phyloP scores from a whole-genome alignment of 2,329 filamentous ascomycete genomes.

The Beauveria pseudobassiana region DNA sequence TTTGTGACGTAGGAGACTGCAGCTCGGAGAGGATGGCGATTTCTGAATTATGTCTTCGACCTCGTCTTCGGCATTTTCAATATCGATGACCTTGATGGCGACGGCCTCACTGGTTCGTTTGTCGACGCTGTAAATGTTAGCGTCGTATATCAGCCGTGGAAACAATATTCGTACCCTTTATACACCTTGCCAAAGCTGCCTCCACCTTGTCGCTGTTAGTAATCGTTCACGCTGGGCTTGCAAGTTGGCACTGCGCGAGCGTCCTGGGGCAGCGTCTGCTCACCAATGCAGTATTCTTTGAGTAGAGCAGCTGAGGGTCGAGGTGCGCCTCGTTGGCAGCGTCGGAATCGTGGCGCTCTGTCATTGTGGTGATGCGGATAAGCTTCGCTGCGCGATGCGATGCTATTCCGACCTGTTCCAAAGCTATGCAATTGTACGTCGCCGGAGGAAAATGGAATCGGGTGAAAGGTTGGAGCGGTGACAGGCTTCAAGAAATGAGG shows the following conservation, averaged over 20 bases:
- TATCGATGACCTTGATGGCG: constrained; percentile 97
- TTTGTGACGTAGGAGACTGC: constrained; percentile 92
- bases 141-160: not conserved
- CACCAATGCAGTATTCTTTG: constrained; percentile 84
- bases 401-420: not conserved
- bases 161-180: constrained; percentile 64
- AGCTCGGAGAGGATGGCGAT: constrained; percentile 95
- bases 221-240: not conserved
- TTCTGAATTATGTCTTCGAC: constrained; percentile 98
- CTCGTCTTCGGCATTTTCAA: constrained; percentile 97
- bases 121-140: constrained; percentile 61
- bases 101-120: constrained; percentile 89
- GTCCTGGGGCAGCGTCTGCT: constrained; percentile 19
- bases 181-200: constrained; percentile 98
- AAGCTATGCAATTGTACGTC: not conserved
- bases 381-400: not conserved
- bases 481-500: not conserved
- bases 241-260: not conserved
- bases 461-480: not conserved
- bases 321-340: constrained; percentile 46
- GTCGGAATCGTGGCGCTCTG: constrained; percentile 39
- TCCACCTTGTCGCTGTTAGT: constrained; percentile 52
- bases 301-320: constrained; percentile 88
- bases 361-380: constrained; percentile 30
- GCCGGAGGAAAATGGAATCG: not conserved